phyloP scores from a whole-genome alignment of 1,139 yeast genomes.

The Meyerozyma athensensis region DNA sequence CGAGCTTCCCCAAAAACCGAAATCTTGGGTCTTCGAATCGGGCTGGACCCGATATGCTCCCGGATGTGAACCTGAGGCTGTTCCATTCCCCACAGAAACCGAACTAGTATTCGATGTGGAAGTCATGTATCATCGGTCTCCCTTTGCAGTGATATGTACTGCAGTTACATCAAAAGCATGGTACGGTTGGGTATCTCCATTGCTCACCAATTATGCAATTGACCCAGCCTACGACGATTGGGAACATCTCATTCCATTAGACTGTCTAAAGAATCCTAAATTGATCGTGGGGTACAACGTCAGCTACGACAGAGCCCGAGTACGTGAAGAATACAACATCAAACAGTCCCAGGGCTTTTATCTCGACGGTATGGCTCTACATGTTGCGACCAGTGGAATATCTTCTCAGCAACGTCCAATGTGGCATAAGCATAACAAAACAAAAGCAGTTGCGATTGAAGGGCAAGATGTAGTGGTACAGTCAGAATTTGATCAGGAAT shows the following conservation, averaged over 20 bases:
- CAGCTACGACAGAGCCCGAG: constrained; percentile 84
- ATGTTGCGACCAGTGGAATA: constrained; percentile 87
- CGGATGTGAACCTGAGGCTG: constrained; percentile 50
- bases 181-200: constrained; percentile 96
- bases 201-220: constrained; percentile 42
- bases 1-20: constrained; percentile 32
- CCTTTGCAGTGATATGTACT: constrained; percentile 76
- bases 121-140: constrained; percentile 69
- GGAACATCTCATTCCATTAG: constrained; percentile 74
- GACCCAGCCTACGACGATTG: constrained; percentile 36
- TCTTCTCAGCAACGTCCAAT: constrained; percentile 85
- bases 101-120: constrained; percentile 87
- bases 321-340: constrained; percentile 76
- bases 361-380: constrained; percentile 90
- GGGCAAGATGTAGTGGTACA: constrained; percentile 12
- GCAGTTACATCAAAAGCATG: constrained; percentile 78
- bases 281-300: constrained; percentile 86
- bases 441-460: constrained; percentile 11
- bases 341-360: constrained; percentile 67
- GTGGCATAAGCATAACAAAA: constrained; percentile 63
- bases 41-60: constrained; percentile 83
- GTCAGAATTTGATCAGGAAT: constrained; percentile 19
- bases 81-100: constrained; percentile 61
- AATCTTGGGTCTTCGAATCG: constrained; percentile 48
- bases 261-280: constrained; percentile 43